phyloP scores from a whole-genome alignment of 2,329 filamentous ascomycete genomes.

The Neonectria neomacrospora region DNA sequence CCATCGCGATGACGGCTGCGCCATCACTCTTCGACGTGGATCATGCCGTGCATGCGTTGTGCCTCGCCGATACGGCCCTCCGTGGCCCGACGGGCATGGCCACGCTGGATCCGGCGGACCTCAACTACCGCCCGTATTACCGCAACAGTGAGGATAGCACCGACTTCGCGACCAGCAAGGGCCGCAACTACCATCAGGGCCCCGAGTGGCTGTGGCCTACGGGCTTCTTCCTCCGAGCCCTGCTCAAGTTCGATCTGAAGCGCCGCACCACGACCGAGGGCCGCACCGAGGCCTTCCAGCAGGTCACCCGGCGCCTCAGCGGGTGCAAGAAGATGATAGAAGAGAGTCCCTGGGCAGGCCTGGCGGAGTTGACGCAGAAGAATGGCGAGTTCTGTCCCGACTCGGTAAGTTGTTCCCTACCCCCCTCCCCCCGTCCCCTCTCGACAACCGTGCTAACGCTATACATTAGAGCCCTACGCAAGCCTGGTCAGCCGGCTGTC shows the following conservation, averaged over 20 bases:
- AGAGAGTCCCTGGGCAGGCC: conserved; percentile 85
- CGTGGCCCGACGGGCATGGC: conserved; percentile 94
- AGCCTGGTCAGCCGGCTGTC: conserved; percentile 93
- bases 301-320: conserved; percentile 83
- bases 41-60: conserved; percentile 83
- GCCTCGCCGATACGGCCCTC: conserved; percentile 81
- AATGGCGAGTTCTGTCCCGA: conserved; percentile 84
- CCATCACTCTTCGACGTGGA: conserved; percentile 84
- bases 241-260: conserved; percentile 89
- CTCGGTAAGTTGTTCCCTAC: conserved; percentile 70
- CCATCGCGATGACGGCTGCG: conserved; percentile 94
- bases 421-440: not conserved
- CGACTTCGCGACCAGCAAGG: conserved; percentile 92
- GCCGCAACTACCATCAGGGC: conserved; percentile 97
- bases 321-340: conserved; percentile 88
- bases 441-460: conserved; percentile 24
- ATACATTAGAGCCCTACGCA: conserved; percentile 82
- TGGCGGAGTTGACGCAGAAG: conserved; percentile 94
- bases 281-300: conserved; percentile 90
- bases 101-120: conserved; percentile 89
- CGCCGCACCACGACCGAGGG: conserved; percentile 70
- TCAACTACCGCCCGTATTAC: conserved; percentile 96
- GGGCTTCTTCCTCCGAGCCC: conserved; percentile 91
- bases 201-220: conserved; percentile 99
- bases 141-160: conserved; percentile 92